These are phyloP conservation scores for Cicer cuneatum DNA, from an alignment of 306 rosid genomes.

Conservation along the genomic window DNA sequence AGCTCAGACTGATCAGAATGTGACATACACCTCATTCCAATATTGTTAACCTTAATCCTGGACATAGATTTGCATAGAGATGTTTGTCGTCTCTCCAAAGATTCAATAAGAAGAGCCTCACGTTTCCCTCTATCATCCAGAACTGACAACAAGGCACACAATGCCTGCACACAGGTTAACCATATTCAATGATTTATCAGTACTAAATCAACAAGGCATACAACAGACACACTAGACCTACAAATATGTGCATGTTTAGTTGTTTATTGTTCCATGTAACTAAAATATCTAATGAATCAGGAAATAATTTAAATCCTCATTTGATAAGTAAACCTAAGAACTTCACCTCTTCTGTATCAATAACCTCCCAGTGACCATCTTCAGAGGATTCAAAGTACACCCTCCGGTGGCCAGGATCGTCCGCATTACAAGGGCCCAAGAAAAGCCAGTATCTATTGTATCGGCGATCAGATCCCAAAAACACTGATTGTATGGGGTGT, in stretches of 20 bases:
- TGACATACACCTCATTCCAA: conserved; percentile 47
- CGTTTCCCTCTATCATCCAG: conserved; percentile 93
- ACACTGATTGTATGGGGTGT: conserved; percentile 91
- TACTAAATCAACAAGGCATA: conserved; percentile 29
- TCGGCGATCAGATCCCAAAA: conserved; percentile 97
- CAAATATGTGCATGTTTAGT: conserved; percentile 14
- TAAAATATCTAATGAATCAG: conserved; percentile 8
- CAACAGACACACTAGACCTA: conserved; percentile 30
- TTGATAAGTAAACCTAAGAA: conserved; percentile 39
- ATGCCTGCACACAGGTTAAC: conserved; percentile 62
- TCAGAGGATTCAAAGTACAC: conserved; percentile 97
- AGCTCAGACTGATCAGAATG: conserved; percentile 65
- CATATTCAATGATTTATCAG: conserved; percentile 33
- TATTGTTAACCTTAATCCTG: conserved; percentile 47
- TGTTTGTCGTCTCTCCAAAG: conserved; percentile 73
- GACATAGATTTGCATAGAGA: conserved; percentile 72
- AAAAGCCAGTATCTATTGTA: conserved; percentile 98
- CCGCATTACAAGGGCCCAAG: conserved; percentile 83
- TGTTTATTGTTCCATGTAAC: conserved; percentile 14
- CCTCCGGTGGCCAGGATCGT: conserved; percentile 96
- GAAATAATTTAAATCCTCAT: conserved; percentile 7
- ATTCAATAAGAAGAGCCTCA: conserved; percentile 86
- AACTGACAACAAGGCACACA: conserved; percentile 76
- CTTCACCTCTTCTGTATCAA: conserved; percentile 85
- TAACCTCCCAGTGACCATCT: conserved; percentile 98